A percentile compares a stretch with the other conserved stretches of the same genome.
Conservation (phyloP, 2,329 filamentous ascomycete genomes). For the Ceratocystis colombiana region DNA sequence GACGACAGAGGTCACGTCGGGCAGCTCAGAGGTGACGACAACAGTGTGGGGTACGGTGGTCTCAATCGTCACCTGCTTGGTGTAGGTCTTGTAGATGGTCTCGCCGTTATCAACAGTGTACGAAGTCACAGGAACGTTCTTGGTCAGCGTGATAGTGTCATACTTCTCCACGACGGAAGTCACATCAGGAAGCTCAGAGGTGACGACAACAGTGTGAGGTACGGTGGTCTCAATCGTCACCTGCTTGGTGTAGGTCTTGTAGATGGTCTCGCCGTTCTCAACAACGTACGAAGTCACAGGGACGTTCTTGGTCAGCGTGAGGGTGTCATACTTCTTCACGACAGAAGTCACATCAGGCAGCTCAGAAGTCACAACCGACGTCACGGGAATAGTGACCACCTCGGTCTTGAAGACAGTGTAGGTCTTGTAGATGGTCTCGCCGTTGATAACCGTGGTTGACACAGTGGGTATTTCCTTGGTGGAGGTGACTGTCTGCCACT, state of each 20-base stretch:
- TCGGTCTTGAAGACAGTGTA: slow-evolving; percentile 8
- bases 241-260: slow-evolving; percentile 14
- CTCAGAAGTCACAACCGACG: not conserved
- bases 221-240: slow-evolving; percentile 6
- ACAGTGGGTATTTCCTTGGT: slow-evolving; percentile 16
- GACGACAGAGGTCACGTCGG: slow-evolving; percentile 11
- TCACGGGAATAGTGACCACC: slow-evolving; percentile 15
- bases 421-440: slow-evolving; percentile 17
- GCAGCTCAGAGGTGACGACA: slow-evolving; percentile 15
- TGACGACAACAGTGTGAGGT: slow-evolving; percentile 11
- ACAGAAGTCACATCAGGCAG: slow-evolving; percentile 11
- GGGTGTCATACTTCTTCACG: not conserved
- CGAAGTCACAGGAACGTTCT: slow-evolving; percentile 3
- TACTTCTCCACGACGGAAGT: not conserved
- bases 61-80: not conserved
- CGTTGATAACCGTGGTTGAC: slow-evolving; percentile 17
- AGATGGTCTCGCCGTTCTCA: slow-evolving; percentile 15
- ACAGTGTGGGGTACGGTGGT: not conserved
- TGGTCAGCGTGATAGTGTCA: slow-evolving; percentile 3
- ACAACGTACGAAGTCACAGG: slow-evolving; percentile 9
- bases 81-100: slow-evolving; percentile 21
- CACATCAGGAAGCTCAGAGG: slow-evolving; percentile 19
- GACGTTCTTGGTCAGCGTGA: not conserved
- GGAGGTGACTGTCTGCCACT: slow-evolving; percentile 16
- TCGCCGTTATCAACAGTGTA: slow-evolving; percentile 17